Evolutionary conservation across 768 basidiomycete genomes (phyloP).

Genomic region (Imleria badia): DNA sequence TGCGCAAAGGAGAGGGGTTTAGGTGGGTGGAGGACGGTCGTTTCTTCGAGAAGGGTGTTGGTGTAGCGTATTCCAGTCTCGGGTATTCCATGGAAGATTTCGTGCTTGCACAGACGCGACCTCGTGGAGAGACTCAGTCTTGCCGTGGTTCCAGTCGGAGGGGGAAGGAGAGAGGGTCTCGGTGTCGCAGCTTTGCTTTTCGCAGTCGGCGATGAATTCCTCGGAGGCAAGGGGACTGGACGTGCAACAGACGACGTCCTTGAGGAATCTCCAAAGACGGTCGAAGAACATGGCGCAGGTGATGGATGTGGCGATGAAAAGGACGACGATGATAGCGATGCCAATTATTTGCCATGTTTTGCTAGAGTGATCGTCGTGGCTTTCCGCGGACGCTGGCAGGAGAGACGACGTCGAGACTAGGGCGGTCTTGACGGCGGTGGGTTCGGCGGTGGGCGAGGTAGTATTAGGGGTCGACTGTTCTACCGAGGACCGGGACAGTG

Average conservation of each 20-base stretch:
- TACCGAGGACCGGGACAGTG: not conserved
- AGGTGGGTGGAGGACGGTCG: slow-evolving; percentile 8
- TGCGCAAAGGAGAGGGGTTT: too few species aligned
- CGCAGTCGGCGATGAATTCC: slow-evolving; percentile 63
- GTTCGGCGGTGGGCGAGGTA: not conserved
- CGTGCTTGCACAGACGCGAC: slow-evolving; percentile 2
- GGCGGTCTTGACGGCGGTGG: slow-evolving; percentile 1
- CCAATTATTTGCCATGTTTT: slow-evolving; percentile 71
- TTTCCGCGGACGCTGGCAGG: slow-evolving; percentile 5
- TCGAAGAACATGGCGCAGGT: slow-evolving; percentile 69
- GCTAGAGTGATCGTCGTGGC: slow-evolving; percentile 38
- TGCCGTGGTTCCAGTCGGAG: not conserved
- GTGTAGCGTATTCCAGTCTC: slow-evolving; percentile 14
- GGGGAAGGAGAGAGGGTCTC: slow-evolving; percentile 5
- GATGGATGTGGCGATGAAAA: slow-evolving; percentile 52
- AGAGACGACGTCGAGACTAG: slow-evolving; percentile 1
- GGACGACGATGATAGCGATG: slow-evolving; percentile 62
- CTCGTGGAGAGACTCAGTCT: not conserved
- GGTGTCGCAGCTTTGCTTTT: slow-evolving; percentile 57
- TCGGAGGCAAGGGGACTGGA: slow-evolving; percentile 40
- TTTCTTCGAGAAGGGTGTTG: slow-evolving; percentile 23
- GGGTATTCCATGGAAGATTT: slow-evolving; percentile 27
- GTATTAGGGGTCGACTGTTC: not conserved
- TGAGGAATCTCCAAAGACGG: slow-evolving; percentile 62
- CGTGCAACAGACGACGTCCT: slow-evolving; percentile 47